Evolutionary conservation across 2,329 filamentous ascomycete genomes (phyloP).

Genomic region (Hymenoscyphus fraxineus): DNA sequence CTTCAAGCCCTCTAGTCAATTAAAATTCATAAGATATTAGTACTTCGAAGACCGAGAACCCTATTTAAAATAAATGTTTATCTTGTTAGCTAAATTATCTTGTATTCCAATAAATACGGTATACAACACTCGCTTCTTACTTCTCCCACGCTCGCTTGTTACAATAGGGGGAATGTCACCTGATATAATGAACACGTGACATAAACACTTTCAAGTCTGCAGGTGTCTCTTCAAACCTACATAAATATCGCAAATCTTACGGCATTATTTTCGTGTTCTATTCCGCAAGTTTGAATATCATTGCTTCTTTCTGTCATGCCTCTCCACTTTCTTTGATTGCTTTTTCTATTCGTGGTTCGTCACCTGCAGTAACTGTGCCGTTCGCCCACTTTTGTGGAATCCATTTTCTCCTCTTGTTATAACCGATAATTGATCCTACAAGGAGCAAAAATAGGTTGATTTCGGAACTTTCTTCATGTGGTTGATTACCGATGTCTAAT

Average conservation of each 20-base stretch:
- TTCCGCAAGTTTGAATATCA: neutral
- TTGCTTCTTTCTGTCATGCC: neutral
- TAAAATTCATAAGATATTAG: too few species aligned
- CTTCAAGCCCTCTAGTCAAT: too few species aligned
- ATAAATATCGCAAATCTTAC: neutral
- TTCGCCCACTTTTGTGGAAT: neutral
- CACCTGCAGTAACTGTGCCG: neutral
- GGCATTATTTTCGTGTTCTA: neutral
- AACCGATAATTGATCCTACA: neutral
- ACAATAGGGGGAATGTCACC: neutral
- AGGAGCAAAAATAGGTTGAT: neutral
- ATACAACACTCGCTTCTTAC: neutral
- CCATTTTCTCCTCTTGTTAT: neutral
- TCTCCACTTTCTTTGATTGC: neutral
- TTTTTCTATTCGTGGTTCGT: neutral
- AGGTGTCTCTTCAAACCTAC: neutral
- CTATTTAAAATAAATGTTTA: too few species aligned
- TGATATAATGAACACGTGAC: neutral
- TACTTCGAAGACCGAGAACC: too few species aligned
- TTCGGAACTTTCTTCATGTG: neutral
- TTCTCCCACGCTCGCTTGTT: too few species aligned
- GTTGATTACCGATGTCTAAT: neutral
- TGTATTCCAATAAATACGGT: too few species aligned
- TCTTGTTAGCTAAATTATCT: too few species aligned
- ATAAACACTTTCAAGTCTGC: neutral